Conservation (phyloP, 805 yeast species). For the Teunomyces panamensis region DNA sequence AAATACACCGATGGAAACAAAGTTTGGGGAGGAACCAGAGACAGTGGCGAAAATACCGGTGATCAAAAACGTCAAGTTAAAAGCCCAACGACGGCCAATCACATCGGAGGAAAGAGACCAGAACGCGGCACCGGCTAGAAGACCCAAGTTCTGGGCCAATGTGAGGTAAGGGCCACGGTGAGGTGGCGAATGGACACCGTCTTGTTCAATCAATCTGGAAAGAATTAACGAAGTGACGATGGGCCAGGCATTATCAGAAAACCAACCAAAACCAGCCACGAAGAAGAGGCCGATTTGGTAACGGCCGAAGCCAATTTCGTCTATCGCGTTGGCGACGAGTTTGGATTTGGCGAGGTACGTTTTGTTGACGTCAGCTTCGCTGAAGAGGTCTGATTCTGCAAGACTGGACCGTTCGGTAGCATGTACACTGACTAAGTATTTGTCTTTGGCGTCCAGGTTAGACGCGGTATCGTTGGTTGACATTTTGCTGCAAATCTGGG, state of each 20-base stretch:
- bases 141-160: slow-evolving; percentile 33
- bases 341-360: slow-evolving; percentile 13
- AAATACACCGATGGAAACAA: slow-evolving; percentile 19
- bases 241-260: slow-evolving; percentile 41
- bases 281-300: slow-evolving; percentile 22
- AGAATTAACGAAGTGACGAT: slow-evolving; percentile 32
- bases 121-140: slow-evolving; percentile 21
- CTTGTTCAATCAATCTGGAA: slow-evolving; percentile 27
- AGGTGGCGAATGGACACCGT: slow-evolving; percentile 36
- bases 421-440: background rate
- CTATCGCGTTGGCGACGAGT: slow-evolving; percentile 40
- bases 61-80: slow-evolving; percentile 22
- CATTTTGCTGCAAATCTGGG: background rate
- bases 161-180: slow-evolving; percentile 35
- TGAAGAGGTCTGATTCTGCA: slow-evolving; percentile 7
- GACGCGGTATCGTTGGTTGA: background rate
- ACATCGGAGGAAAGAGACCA: slow-evolving; percentile 23
- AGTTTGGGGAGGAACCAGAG: slow-evolving; percentile 22
- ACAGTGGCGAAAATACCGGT: slow-evolving; percentile 21
- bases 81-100: slow-evolving; percentile 26
- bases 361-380: slow-evolving; percentile 8
- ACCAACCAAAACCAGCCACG: slow-evolving; percentile 32
- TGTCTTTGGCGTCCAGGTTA: background rate
- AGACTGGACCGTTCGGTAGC: background rate
- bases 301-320: slow-evolving; percentile 34